Evolutionary conservation across 371 early-diverging fungal species (phyloP).

Genomic region (Zancudomyces culisetae): DNA sequence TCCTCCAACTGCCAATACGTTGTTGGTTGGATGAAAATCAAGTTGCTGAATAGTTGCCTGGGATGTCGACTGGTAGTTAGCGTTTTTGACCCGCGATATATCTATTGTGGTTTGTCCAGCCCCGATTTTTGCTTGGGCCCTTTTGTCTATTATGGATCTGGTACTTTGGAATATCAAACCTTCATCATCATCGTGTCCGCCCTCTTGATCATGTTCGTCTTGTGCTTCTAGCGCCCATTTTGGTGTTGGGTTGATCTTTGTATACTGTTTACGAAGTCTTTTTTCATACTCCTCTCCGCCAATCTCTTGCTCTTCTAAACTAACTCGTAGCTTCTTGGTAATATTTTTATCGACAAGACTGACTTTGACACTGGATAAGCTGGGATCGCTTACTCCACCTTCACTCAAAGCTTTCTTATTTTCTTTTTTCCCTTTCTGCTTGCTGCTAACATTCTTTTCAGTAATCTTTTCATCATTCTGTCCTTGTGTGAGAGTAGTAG

Average conservation of each 20-base stretch:
- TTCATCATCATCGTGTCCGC: conserved; percentile 1
- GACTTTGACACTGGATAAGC: conserved; percentile 35
- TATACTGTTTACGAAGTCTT: conserved; percentile 51
- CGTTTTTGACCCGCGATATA: conserved; percentile 17
- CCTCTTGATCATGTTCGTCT: conserved; percentile 8
- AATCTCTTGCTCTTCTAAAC: conserved; percentile 49
- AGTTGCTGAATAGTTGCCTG: conserved; percentile 44
- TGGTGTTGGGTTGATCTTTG: conserved; percentile 68
- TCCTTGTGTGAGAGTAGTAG: background rate
- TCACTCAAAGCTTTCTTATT: conserved; percentile 57
- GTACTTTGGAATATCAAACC: conserved; percentile 11
- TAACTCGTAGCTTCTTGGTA: conserved; percentile 54
- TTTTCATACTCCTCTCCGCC: conserved; percentile 59
- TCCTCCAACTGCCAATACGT: conserved; percentile 69
- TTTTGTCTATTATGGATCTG: conserved; percentile 8
- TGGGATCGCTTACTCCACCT: too few species aligned
- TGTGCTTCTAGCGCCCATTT: conserved; percentile 55
- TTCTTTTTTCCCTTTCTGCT: conserved; percentile 8
- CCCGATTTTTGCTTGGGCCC: conserved; percentile 8
- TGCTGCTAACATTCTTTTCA: background rate
- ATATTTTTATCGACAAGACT: conserved; percentile 40
- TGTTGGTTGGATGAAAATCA: conserved; percentile 76
- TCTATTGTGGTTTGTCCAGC: conserved; percentile 10
- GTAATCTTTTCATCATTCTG: background rate
- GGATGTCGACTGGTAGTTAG: conserved; percentile 11